Evolutionary conservation across 441 rosid species (phyloP), one percentile per base, ranked within the genome.

Genomic region (Omphalea diandra): DNA sequence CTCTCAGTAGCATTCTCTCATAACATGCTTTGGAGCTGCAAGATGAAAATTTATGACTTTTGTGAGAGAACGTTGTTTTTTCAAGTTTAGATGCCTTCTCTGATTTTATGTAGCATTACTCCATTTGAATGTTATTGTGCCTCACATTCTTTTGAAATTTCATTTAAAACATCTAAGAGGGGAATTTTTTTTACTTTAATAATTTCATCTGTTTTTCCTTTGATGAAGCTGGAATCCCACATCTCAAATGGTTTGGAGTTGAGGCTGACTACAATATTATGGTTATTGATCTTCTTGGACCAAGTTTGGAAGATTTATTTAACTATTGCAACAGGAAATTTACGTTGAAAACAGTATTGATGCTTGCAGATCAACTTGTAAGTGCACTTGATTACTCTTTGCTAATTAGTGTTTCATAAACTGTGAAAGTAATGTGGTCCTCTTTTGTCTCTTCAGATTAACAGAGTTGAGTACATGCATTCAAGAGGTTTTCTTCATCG

Each of bases 401-500:
- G 55, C 36, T 67, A 9, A n/a, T 58, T 36, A 17, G n/a, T 62
- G 12, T 1, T 6, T 36, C 47, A 50, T 1, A 29, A 56, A 57
- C 67, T 43, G 22, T 54, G 49, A 66, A 62, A 65, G 20, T 41
- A 41, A 67, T 32, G 50, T 11, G 38, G 15, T 61, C 22, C 56
- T 36, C 44, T 55, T 68, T 35, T 35, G 5, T 69, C 17, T 44
- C 29, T 71, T 70, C 83, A 91, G 99, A 93, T 96, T 76, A 91
- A 88, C 80, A 93, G 98, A 85, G 96, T 96, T 65, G 99, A 96
- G 65, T 93, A 87, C 69, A 91, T 96, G 97, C 99, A 96, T 77
- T 93, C 98, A 40, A 86, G 97, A 72, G 98, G 99, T 58, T 93
- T 96, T 79, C 97, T 96, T 81, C 99, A 96, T 75, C 94, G 99